These are phyloP conservation scores for Rhizophora apiculata DNA, from an alignment of 345 rosid species.

Conservation along the genomic window DNA sequence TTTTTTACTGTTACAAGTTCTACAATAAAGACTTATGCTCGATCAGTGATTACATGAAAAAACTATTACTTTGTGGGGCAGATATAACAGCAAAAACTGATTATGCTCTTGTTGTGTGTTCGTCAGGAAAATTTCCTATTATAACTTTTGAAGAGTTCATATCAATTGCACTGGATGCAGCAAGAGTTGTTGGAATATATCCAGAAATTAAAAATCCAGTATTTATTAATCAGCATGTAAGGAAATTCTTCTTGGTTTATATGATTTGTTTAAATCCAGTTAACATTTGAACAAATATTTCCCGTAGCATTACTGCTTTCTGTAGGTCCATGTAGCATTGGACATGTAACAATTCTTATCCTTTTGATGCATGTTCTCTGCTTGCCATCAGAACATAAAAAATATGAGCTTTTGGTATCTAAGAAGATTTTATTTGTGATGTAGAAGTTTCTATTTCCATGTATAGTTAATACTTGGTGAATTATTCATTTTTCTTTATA, in stretches of 20 bases:
- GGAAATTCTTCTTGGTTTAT: conserved; percentile 19
- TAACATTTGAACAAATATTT: too few species aligned
- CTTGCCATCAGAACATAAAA: too few species aligned
- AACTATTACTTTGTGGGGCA: background rate
- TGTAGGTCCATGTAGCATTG: too few species aligned
- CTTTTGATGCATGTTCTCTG: too few species aligned
- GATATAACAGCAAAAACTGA: background rate
- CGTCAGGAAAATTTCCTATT: conserved; percentile 72
- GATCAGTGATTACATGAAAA: background rate
- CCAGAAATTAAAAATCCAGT: conserved; percentile 96
- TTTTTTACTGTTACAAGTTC: background rate
- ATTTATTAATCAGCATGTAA: conserved; percentile 75
- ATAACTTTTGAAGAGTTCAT: conserved; percentile 88
- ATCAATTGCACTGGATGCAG: conserved; percentile 76
- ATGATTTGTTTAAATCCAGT: too few species aligned
- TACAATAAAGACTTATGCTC: background rate
- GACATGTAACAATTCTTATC: too few species aligned
- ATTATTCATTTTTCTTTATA: background rate
- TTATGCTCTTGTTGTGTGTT: conserved; percentile 11
- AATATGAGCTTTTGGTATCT: too few species aligned
- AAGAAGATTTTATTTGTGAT: too few species aligned
- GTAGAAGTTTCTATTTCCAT: too few species aligned
- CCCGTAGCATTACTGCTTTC: too few species aligned
- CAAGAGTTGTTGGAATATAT: conserved; percentile 89
- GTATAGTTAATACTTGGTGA: background rate